Percentiles rank a stretch among this genome's conserved stretches.
Evolutionary conservation across 345 rosid genomes (phyloP).

Genomic region (Psidium guajava): DNA sequence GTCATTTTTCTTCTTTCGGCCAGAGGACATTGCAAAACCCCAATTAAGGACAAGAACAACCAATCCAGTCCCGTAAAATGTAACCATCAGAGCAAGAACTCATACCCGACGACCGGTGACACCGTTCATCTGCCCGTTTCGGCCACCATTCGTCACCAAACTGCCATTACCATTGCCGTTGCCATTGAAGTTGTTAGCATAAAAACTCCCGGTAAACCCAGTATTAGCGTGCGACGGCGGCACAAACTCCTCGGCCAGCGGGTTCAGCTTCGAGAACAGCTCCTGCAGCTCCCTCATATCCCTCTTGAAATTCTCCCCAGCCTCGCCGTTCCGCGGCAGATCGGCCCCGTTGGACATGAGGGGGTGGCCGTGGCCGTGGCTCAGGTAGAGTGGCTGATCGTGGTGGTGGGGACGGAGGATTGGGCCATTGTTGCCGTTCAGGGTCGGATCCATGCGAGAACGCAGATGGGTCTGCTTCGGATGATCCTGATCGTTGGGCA

Average conservation of each 20-base stretch:
- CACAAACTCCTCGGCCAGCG: conserved; percentile 89
- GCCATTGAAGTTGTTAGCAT: conserved; percentile 4
- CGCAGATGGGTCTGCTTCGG: conserved; percentile 22
- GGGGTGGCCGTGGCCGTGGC: not conserved
- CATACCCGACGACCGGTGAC: conserved; percentile 44
- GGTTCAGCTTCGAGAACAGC: conserved; percentile 84
- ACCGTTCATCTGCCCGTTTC: conserved; percentile 29
- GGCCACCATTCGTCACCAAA: conserved; percentile 12
- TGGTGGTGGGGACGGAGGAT: not conserved
- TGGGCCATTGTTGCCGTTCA: conserved; percentile 6
- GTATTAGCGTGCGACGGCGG: conserved; percentile 56
- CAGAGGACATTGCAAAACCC: not conserved
- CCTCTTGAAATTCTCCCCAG: conserved; percentile 36
- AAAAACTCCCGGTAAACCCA: conserved; percentile 29
- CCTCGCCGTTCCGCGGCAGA: conserved; percentile 3
- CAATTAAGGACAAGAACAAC: not conserved
- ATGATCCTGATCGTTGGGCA: conserved; percentile 36
- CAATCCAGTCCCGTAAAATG: not conserved
- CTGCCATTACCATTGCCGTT: not conserved
- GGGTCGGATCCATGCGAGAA: conserved; percentile 18
- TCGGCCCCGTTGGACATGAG: conserved; percentile 10
- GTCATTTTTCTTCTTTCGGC: not conserved
- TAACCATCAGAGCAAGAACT: not conserved
- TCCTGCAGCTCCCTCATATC: conserved; percentile 77
- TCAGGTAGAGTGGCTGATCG: not conserved